Evolutionary conservation across 345 rosid species (phyloP), one percentile per base, ranked within the genome.

Genomic region (Atalantia buxifolia): DNA sequence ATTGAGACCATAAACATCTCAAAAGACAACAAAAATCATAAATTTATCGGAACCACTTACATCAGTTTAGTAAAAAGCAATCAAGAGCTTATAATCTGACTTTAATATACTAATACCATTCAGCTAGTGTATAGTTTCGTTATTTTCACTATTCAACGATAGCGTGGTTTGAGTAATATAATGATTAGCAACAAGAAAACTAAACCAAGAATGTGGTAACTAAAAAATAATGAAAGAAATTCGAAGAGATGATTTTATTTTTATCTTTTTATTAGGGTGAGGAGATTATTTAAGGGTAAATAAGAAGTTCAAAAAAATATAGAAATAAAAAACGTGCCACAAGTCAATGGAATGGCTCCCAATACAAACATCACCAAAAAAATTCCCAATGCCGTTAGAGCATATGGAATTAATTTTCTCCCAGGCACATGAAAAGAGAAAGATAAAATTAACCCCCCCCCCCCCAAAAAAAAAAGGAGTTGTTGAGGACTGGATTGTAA

Each of bases 291-390:
- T 50, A 50, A 12, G 16, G 6, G 35, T 10, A 33, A 33, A 33
- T 30, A 31, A 31, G 2, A 22, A 35, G 16, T 7, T 7, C 40
- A 33, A 33, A 33, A 33, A 33, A 33, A 33, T 5, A 33, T 0
- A 33, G 13, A 16, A 1, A 72, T 10, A 53, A 28, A 19, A 45
- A 38, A 40, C 2, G 21, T 27, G 28, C 42, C 10, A 14, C n/a
- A 27, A 28, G 77, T 3, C 38, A 42, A 48, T 30, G 74, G 59
- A 64, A 48, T 22, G 78, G 73, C 70, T 68, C 61, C 75, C 33
- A 60, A 68, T 67, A 25, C 69, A 50, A 13, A 65, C 45, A 31
- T 76, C n/a, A 53, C 4, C 7, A 16, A 73, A 33, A 33, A 0
- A 66, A 65, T 30, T 65, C 68, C 18, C 42, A 69, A 69, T 36